Percentiles rank a stretch among this genome's conserved stretches.
Evolutionary conservation across 2,329 filamentous ascomycete species (phyloP).

Genomic region (Coleophoma cylindrospora): DNA sequence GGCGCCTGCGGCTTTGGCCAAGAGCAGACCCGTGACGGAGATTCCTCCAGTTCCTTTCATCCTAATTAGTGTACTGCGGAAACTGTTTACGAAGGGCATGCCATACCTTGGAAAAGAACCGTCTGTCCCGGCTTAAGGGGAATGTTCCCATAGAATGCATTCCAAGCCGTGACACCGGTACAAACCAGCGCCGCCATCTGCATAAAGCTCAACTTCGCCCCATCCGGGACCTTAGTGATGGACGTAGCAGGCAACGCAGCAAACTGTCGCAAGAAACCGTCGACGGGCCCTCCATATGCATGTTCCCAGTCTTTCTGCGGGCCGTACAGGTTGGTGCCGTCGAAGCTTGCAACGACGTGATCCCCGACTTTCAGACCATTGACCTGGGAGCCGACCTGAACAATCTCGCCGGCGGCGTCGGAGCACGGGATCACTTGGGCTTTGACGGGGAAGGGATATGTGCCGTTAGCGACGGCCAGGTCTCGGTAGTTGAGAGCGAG

Average conservation of each 20-base stretch:
- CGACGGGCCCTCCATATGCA: constrained; percentile 19
- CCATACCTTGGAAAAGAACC: constrained; percentile 32
- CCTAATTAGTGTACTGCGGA: neutral
- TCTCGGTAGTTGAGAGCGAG: constrained; percentile 32
- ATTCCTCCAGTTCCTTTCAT: constrained; percentile 40
- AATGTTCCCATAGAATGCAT: constrained; percentile 36
- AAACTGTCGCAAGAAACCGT: constrained; percentile 37
- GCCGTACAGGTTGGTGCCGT: constrained; percentile 22
- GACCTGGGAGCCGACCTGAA: constrained; percentile 22
- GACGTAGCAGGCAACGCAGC: constrained; percentile 33
- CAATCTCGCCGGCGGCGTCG: constrained; percentile 31
- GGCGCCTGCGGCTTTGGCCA: constrained; percentile 40
- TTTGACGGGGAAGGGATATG: constrained; percentile 27
- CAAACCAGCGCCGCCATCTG: constrained; percentile 42
- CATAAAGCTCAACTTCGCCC: constrained; percentile 31
- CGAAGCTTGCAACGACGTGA: constrained; percentile 23
- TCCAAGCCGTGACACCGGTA: constrained; percentile 43
- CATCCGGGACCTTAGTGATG: constrained; percentile 43
- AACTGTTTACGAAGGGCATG: constrained; percentile 12
- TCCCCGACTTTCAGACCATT: constrained; percentile 26
- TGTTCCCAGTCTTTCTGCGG: constrained; percentile 6
- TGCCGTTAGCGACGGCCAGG: constrained; percentile 20
- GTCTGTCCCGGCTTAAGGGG: constrained; percentile 35
- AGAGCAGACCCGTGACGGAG: constrained; percentile 35
- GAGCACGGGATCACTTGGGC: constrained; percentile 30